Evolutionary conservation across 345 rosid species (phyloP), one percentile per base, ranked within the genome.

Genomic region (Zanthoxylum bungeanum): DNA sequence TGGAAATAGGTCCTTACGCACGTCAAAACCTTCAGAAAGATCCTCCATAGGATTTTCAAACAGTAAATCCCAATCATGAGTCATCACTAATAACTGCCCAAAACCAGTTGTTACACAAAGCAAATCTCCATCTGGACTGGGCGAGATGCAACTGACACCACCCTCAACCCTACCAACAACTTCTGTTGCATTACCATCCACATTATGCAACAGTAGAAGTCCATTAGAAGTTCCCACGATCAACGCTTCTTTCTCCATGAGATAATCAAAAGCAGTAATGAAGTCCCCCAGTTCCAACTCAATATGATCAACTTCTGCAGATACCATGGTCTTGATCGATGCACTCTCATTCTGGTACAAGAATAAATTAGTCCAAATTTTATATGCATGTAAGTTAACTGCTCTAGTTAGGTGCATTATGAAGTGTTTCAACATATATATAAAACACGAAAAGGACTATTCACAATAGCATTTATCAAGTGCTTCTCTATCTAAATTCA

Each of bases 21-120:
- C 89, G 94, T 88, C 86, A 81, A 61, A 81, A 76, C 87, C 86
- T 69, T 84, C 91, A 42, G 85, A 81, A 64, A 72, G 80, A 52
- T 88, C 94, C 72, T 83, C 87, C 28, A 89, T 49, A 5, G 91
- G 57, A 73, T 75, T 78, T 86, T 95, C 99, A 30, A 87, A 88
- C 88, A 92, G 81, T 79, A 95, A 81, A 84, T 83, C 97, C 99
- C 98, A 95, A 79, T 95, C 99, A 84, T 81, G 91, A 63, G 96
- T 95, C 97, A 92, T 92, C 36, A 95, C 89, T 50, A 95, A 82
- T 69, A 95, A 62, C 87, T 91, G 91, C n/a, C 97, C 89, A 19
- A 83, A 79, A 24, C 93, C 96, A 72, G 91, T 75, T 40, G 88
- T 77, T 28, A 95, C 71, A 34, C 87, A 90, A 27, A 92, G 86